Conservation (phyloP, 2,329 filamentous ascomycete species). For the Colletotrichum lini region DNA sequence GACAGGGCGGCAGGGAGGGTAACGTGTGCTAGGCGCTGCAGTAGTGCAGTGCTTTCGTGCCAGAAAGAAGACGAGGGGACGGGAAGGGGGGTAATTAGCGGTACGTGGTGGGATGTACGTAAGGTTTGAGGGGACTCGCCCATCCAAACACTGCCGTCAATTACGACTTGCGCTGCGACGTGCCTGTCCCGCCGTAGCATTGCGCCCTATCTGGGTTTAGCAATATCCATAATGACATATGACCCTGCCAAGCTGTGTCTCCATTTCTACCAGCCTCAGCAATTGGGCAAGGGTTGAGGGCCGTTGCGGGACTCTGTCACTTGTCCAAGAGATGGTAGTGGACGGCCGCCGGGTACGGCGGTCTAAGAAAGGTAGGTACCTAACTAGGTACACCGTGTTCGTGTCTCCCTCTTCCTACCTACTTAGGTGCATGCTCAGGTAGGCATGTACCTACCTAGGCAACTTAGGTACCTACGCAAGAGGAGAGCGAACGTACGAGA, state of each 20-base stretch:
- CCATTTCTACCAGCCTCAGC: constrained; percentile 31
- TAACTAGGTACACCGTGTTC: background rate
- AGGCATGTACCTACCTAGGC: background rate
- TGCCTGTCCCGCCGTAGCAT: constrained; percentile 24
- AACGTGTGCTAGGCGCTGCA: constrained; percentile 21
- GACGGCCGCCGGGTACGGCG: background rate
- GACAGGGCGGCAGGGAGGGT: constrained; percentile 26
- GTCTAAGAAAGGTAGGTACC: background rate
- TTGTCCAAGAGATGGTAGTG: constrained; percentile 24
- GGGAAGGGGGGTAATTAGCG: constrained; percentile 11
- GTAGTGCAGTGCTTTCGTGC: constrained; percentile 12
- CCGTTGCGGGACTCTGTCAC: constrained; percentile 23
- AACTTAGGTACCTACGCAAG: too few relatives aligned
- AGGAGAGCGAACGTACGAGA: background rate
- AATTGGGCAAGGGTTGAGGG: constrained; percentile 25
- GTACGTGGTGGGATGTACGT: constrained; percentile 32
- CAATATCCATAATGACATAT: constrained; percentile 41
- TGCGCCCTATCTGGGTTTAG: constrained; percentile 21
- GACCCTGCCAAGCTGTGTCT: constrained; percentile 38
- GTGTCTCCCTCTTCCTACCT: too few relatives aligned
- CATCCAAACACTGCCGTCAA: constrained; percentile 39
- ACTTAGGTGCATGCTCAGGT: too few relatives aligned
- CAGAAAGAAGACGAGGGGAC: background rate
- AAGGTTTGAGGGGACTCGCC: constrained; percentile 37
- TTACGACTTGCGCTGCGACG: constrained; percentile 31